Percentiles rank a stretch among this genome's conserved stretches.
Evolutionary conservation across 1,284 basidiomycete species (phyloP).

Genomic region (Fomitopsis betulina): DNA sequence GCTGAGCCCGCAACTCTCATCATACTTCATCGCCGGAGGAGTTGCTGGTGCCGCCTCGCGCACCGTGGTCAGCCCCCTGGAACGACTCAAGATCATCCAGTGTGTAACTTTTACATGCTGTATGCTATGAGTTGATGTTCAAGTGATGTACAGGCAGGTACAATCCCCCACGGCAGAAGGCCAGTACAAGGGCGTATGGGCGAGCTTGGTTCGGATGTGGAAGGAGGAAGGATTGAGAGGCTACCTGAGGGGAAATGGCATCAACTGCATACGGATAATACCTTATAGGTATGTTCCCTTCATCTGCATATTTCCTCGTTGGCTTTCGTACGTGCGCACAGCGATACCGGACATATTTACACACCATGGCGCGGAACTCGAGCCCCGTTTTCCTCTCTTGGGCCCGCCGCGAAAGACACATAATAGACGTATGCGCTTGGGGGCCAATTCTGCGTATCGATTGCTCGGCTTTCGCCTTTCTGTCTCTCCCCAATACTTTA

Average conservation of each 20-base stretch:
- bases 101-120: slow-evolving; percentile 34
- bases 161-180: slow-evolving; percentile 57
- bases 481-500: too few species aligned
- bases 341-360: too few species aligned
- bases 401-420: too few species aligned
- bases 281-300: slow-evolving; percentile 54
- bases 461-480: too few species aligned
- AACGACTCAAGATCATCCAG: slow-evolving; percentile 95
- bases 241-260: slow-evolving; percentile 89
- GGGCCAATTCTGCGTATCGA: too few species aligned
- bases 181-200: slow-evolving; percentile 83
- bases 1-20: slow-evolving; percentile 57
- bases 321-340: too few species aligned
- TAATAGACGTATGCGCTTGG: too few species aligned
- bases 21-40: slow-evolving; percentile 73
- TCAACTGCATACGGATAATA: slow-evolving; percentile 89
- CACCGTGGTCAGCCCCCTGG: slow-evolving; percentile 89
- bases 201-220: slow-evolving; percentile 84
- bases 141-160: slow-evolving; percentile 59
- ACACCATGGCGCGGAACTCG: too few species aligned
- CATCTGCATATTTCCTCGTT: background rate
- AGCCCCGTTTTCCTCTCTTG: too few species aligned
- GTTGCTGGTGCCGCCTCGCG: slow-evolving; percentile 80
- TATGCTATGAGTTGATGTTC: background rate
- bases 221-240: slow-evolving; percentile 88